A percentile compares a stretch with the other conserved stretches of the same genome.
phyloP scores from a whole-genome alignment of 2,329 filamentous ascomycete species.

The Blastomyces emzantsi region DNA sequence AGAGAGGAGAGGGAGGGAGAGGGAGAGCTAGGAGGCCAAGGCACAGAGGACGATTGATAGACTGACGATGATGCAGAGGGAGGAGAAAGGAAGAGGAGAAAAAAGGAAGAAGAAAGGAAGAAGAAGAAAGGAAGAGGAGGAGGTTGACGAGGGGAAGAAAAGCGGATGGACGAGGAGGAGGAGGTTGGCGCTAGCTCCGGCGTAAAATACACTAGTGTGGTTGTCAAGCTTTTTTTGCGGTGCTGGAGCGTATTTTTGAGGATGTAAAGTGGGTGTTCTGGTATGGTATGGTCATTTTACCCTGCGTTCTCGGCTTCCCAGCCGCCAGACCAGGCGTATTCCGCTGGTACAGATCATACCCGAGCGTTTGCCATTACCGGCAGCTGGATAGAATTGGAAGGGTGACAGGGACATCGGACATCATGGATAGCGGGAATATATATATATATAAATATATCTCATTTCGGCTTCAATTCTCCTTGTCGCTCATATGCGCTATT shows the following conservation, averaged over 20 bases:
- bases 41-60: not conserved
- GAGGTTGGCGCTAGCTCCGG: no score
- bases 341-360: not conserved
- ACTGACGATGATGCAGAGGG: not conserved
- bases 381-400: no score
- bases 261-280: not conserved
- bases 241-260: not conserved
- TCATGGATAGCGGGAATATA: no score
- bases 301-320: not conserved
- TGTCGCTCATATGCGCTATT: no score
- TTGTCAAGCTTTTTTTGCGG: not conserved
- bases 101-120: not conserved
- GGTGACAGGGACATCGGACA: no score
- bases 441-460: no score
- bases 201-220: not conserved
- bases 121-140: no score
- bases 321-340: not conserved
- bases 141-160: conserved; percentile 1
- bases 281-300: no score
- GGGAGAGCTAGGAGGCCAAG: not conserved
- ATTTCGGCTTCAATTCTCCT: not conserved
- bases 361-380: not conserved
- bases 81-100: not conserved
- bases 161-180: not conserved
- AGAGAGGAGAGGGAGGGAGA: not conserved